Conservation (phyloP, 192 early-diverging fungal species). For the Dissophora ornata region DNA sequence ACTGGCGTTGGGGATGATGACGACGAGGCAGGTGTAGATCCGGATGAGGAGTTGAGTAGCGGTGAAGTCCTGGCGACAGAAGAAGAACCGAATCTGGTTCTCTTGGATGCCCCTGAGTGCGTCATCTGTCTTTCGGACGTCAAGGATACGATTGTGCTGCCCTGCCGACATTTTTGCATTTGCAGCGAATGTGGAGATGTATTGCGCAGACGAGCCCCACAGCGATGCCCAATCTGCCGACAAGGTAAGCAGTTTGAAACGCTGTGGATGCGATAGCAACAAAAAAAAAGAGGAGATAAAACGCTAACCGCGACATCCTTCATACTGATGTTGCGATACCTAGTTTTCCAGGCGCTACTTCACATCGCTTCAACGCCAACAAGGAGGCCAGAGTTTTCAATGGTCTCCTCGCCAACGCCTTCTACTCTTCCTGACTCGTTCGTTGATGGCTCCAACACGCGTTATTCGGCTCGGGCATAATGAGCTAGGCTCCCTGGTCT, state of each 20-base stretch:
- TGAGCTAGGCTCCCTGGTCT: neutral
- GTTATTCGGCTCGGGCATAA: neutral
- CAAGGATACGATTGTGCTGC: conserved; percentile 78
- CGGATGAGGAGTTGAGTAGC: neutral
- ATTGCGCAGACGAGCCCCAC: conserved; percentile 54
- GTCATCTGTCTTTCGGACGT: conserved; percentile 82
- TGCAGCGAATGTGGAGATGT: conserved; percentile 81
- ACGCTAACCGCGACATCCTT: neutral
- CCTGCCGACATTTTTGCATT: conserved; percentile 86
- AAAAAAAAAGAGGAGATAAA: no score
- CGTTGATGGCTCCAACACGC: conserved; percentile 2
- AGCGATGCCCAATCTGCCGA: conserved; percentile 51
- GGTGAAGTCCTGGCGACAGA: neutral
- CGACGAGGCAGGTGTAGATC: neutral
- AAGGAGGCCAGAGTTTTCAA: conserved; percentile 18
- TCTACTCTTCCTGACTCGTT: neutral
- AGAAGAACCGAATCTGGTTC: conserved; percentile 23
- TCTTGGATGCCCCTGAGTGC: conserved; percentile 69
- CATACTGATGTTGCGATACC: no score
- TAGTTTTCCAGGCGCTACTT: conserved; percentile 46
- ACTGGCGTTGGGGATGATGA: neutral
- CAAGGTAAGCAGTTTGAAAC: conserved; percentile 32
- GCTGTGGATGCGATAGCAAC: no score
- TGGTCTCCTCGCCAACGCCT: conserved; percentile 7
- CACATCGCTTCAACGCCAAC: conserved; percentile 42